A percentile compares a stretch with the other conserved stretches of the same genome.
Conservation (phyloP, 495 filamentous ascomycete genomes). For the Aspergillus biplanus region DNA sequence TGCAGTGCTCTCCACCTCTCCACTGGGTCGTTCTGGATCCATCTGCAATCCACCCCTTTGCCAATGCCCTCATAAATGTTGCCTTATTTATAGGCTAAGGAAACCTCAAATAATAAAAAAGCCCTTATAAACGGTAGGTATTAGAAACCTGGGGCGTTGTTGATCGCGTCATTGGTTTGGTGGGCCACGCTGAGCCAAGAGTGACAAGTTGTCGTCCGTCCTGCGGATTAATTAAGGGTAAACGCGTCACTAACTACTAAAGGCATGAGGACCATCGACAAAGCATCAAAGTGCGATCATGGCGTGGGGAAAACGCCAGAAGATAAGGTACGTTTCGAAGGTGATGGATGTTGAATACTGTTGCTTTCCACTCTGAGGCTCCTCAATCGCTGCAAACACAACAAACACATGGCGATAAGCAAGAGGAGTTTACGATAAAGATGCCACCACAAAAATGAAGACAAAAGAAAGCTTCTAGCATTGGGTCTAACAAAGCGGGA, state of each 20-base stretch:
- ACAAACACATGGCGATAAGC: conserved; percentile 22
- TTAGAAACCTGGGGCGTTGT: conserved; percentile 24
- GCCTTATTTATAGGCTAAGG: background rate
- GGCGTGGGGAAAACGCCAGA: background rate
- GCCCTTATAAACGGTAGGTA: conserved; percentile 4
- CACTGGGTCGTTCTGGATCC: conserved; percentile 37
- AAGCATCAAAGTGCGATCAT: conserved; percentile 8
- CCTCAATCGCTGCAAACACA: conserved; percentile 26
- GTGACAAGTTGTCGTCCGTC: conserved; percentile 27
- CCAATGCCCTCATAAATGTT: conserved; percentile 26
- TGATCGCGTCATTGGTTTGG: conserved; percentile 25
- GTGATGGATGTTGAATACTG: too few species aligned
- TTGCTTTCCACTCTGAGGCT: too few species aligned
- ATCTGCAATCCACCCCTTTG: conserved; percentile 30
- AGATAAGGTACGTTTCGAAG: background rate
- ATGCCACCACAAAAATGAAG: conserved; percentile 1
- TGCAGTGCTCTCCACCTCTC: conserved; percentile 47
- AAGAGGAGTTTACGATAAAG: background rate
- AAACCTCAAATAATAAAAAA: background rate
- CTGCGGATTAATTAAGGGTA: conserved; percentile 29
- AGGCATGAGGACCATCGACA: conserved; percentile 28
- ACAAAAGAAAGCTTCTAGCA: conserved; percentile 47
- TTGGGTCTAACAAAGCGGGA: conserved; percentile 45
- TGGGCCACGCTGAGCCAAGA: conserved; percentile 32
- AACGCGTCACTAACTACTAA: conserved; percentile 20